These are phyloP conservation scores for Curvularia hawaiiensis DNA, from an alignment of 2,329 filamentous ascomycete species.

Conservation along the genomic window DNA sequence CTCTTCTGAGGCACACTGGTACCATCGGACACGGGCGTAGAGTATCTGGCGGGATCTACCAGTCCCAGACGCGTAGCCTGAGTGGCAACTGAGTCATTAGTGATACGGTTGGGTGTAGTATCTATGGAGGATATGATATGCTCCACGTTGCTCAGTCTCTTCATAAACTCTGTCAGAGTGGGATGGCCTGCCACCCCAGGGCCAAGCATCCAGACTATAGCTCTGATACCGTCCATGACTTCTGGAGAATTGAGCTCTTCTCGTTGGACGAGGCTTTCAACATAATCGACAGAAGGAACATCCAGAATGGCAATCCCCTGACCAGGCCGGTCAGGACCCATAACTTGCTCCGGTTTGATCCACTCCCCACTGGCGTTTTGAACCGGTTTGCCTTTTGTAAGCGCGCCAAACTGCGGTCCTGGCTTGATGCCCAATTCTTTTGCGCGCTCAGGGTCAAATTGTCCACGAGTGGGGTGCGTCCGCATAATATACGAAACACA, in stretches of 20 bases:
- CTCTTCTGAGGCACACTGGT: constrained; percentile 49
- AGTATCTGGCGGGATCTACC: constrained; percentile 76
- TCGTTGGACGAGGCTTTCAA: constrained; percentile 71
- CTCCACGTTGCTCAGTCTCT: constrained; percentile 62
- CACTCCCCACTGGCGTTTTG: constrained; percentile 66
- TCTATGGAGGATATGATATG: constrained; percentile 82
- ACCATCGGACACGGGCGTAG: constrained; percentile 70
- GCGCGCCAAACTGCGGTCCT: constrained; percentile 61
- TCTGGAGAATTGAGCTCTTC: constrained; percentile 71
- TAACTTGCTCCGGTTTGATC: constrained; percentile 85
- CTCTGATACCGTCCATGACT: constrained; percentile 69
- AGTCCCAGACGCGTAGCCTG: constrained; percentile 72
- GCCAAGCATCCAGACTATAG: constrained; percentile 83
- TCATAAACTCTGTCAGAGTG: constrained; percentile 72
- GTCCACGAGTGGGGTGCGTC: constrained; percentile 75
- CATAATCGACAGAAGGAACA: constrained; percentile 71
- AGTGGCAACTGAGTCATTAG: constrained; percentile 68
- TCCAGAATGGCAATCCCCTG: constrained; percentile 81
- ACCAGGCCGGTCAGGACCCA: constrained; percentile 70
- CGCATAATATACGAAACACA: constrained; percentile 88
- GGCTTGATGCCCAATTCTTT: constrained; percentile 66
- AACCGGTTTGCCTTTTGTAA: constrained; percentile 70
- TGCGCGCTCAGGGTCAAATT: constrained; percentile 73
- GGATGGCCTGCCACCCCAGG: constrained; percentile 67
- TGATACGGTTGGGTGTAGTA: constrained; percentile 74